These are phyloP conservation scores for Colletotrichum lini DNA, from an alignment of 2,329 filamentous ascomycete genomes.

Conservation along the genomic window DNA sequence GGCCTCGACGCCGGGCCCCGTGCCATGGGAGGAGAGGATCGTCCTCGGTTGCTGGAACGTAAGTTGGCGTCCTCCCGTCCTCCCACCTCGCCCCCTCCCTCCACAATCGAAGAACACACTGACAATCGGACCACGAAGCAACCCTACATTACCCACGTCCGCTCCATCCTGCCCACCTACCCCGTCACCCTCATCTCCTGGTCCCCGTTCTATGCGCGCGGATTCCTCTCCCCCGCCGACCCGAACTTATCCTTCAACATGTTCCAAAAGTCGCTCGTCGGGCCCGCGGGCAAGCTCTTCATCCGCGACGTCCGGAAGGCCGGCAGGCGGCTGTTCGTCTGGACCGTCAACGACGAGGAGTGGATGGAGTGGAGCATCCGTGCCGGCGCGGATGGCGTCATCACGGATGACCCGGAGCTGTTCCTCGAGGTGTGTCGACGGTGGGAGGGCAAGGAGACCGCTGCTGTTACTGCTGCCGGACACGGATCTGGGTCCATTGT, in stretches of 20 bases:
- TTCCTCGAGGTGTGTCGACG: slow-evolving; percentile 72
- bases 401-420: slow-evolving; percentile 84
- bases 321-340: slow-evolving; percentile 76
- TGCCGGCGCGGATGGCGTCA: slow-evolving; percentile 79
- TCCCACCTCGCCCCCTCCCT: not conserved
- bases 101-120: slow-evolving; percentile 18
- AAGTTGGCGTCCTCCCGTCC: slow-evolving; percentile 44
- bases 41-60: slow-evolving; percentile 88
- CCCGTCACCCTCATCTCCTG: slow-evolving; percentile 78
- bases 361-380: slow-evolving; percentile 87
- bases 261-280: slow-evolving; percentile 76
- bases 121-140: slow-evolving; percentile 21
- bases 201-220: slow-evolving; percentile 76
- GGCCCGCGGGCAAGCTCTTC: slow-evolving; percentile 77
- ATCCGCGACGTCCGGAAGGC: slow-evolving; percentile 66
- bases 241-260: slow-evolving; percentile 85
- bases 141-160: slow-evolving; percentile 76
- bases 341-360: slow-evolving; percentile 87
- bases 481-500: not conserved
- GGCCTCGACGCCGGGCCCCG: slow-evolving; percentile 61
- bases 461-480: not conserved
- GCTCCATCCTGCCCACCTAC: slow-evolving; percentile 73
- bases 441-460: slow-evolving; percentile 1
- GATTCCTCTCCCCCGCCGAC: slow-evolving; percentile 71
- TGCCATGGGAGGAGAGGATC: slow-evolving; percentile 80